Conservation (phyloP, 805 yeast species). For the Cyberlindnera petersonii region DNA sequence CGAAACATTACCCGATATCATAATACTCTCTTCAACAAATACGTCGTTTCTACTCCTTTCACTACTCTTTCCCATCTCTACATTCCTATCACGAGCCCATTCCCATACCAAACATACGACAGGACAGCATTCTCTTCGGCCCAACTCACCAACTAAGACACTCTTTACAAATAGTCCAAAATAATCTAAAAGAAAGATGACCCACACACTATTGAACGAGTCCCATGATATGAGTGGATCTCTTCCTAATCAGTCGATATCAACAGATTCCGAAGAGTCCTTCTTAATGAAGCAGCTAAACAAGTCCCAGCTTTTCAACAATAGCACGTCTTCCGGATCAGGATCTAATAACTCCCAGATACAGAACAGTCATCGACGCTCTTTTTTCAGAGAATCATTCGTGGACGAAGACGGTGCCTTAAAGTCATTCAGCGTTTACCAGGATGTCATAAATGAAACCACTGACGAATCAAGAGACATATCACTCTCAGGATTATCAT, state of each 20-base stretch:
- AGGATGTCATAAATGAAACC: conserved; percentile 24
- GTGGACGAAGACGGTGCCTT: conserved; percentile 25
- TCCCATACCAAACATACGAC: too few relatives aligned
- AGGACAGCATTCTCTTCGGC: too few relatives aligned
- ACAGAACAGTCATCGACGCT: conserved; percentile 13
- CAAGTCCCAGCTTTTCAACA: conserved; percentile 25
- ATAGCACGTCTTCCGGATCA: conserved; percentile 9
- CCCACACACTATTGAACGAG: conserved; percentile 1
- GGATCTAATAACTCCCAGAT: conserved; percentile 1
- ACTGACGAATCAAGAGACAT: conserved; percentile 21
- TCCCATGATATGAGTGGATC: conserved; percentile 3
- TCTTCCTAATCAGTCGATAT: conserved; percentile 19
- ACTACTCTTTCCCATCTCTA: too few relatives aligned
- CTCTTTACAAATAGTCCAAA: too few relatives aligned
- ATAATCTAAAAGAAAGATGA: too few relatives aligned
- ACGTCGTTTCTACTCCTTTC: too few relatives aligned
- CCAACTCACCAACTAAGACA: too few relatives aligned
- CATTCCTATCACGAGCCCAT: too few relatives aligned
- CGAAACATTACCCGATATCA: too few relatives aligned
- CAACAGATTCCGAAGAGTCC: conserved; percentile 30
- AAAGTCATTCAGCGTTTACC: conserved; percentile 23
- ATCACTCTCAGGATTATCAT: conserved; percentile 19
- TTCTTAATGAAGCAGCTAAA: conserved; percentile 27
- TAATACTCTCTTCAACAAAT: too few relatives aligned
- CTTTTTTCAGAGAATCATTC: conserved; percentile 25